A percentile compares a stretch with the other conserved stretches of the same genome.
Evolutionary conservation across 225 moss, liverwort and hornwort genomes (phyloP).

Genomic region (Marchantia polymorpha): DNA sequence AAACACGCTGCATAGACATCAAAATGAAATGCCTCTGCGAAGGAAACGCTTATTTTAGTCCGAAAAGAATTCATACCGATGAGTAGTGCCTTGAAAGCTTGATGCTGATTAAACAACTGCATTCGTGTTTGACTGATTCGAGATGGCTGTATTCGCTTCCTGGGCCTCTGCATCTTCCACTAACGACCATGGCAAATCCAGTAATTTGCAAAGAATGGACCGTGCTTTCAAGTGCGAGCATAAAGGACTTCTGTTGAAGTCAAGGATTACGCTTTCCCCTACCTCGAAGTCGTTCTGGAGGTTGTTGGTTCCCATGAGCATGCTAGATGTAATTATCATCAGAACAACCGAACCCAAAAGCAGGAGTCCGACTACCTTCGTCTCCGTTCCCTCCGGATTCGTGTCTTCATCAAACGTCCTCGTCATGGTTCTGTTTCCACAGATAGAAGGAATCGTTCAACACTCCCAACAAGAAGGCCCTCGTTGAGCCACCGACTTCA

Average conservation of each 20-base stretch:
- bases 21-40: too few species aligned
- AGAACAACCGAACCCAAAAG: not conserved
- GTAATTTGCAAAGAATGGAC: not conserved
- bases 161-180: not conserved
- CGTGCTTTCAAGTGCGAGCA: not conserved
- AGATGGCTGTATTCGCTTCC: not conserved
- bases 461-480: too few species aligned
- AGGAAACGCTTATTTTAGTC: too few species aligned
- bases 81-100: too few species aligned
- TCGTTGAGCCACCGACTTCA: too few species aligned
- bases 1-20: too few species aligned
- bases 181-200: not conserved
- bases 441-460: too few species aligned
- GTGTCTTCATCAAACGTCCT: not conserved
- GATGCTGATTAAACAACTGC: too few species aligned
- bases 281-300: not conserved
- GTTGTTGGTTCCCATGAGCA: not conserved
- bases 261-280: not conserved
- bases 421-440: not conserved
- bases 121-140: too few species aligned
- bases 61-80: too few species aligned
- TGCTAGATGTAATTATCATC: not conserved
- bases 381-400: not conserved
- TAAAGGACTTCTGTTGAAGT: not conserved
- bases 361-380: not conserved